Conservation (phyloP, 2,329 filamentous ascomycete species). For the Nigrospora oryzae region DNA sequence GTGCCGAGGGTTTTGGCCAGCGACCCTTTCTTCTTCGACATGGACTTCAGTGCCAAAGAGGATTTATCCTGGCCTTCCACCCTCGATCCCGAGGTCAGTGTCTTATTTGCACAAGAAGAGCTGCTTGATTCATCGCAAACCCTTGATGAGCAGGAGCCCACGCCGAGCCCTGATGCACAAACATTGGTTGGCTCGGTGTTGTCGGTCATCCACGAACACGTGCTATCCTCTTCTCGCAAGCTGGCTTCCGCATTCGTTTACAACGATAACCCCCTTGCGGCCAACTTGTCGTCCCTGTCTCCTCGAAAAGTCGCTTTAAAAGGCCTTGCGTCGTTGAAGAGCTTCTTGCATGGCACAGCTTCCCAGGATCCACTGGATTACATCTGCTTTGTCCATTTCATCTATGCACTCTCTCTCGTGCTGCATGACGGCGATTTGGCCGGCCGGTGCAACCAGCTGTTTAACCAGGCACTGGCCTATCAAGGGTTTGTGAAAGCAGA, state of each 20-base stretch:
- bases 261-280: constrained; percentile 32
- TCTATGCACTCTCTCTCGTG: constrained; percentile 40
- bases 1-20: constrained; percentile 18
- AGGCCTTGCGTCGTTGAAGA: constrained; percentile 32
- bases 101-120: constrained; percentile 23
- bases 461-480: constrained; percentile 38
- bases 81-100: constrained; percentile 23
- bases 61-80: constrained; percentile 22
- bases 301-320: constrained; percentile 26
- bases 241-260: constrained; percentile 15
- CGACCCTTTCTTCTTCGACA: constrained; percentile 25
- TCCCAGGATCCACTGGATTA: constrained; percentile 31
- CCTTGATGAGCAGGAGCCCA: too few relatives aligned
- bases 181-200: too few relatives aligned
- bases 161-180: too few relatives aligned
- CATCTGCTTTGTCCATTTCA: constrained; percentile 42
- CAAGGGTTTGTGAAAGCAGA: constrained; percentile 25
- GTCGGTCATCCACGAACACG: too few relatives aligned
- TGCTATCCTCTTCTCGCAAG: too few relatives aligned
- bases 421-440: constrained; percentile 31
- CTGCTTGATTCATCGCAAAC: not conserved
- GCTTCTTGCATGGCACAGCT: constrained; percentile 28
- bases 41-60: constrained; percentile 21
- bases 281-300: constrained; percentile 28
- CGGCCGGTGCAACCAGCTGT: constrained; percentile 29